Evolutionary conservation across 768 basidiomycete species (phyloP).

Genomic region (Suillus subalutaceus): DNA sequence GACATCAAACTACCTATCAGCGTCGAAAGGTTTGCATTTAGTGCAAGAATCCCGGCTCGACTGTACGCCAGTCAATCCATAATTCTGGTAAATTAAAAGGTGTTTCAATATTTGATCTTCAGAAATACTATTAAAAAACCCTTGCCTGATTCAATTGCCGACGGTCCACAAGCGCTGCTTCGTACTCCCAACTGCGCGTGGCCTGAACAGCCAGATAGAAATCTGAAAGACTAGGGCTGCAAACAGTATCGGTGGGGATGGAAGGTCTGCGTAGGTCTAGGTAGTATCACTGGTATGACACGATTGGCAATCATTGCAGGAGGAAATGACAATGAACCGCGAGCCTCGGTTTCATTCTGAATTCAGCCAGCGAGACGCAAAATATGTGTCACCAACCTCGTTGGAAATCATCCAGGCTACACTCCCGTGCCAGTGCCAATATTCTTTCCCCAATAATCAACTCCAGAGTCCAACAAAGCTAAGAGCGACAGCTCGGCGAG

Average conservation of each 20-base stretch:
- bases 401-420: slow-evolving; percentile 32
- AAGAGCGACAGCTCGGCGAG: too few species aligned
- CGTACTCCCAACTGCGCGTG: slow-evolving; percentile 41
- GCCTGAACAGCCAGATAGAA: slow-evolving; percentile 52
- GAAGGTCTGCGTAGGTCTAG: slow-evolving; percentile 50
- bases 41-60: slow-evolving; percentile 40
- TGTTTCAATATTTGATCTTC: background rate
- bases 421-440: background rate
- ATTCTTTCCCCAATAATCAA: background rate
- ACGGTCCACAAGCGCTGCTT: slow-evolving; percentile 50
- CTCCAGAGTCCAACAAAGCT: background rate
- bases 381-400: slow-evolving; percentile 10
- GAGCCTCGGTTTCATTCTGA: slow-evolving; percentile 36
- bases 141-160: slow-evolving; percentile 46
- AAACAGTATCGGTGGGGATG: slow-evolving; percentile 51
- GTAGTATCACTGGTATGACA: slow-evolving; percentile 36
- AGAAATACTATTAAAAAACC: slow-evolving; percentile 5
- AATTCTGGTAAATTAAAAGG: slow-evolving; percentile 25
- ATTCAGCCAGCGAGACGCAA: background rate
- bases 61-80: slow-evolving; percentile 41
- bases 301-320: slow-evolving; percentile 41
- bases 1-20: background rate
- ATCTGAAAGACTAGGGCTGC: slow-evolving; percentile 49
- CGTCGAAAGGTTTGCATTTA: slow-evolving; percentile 48
- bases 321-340: slow-evolving; percentile 37